Percentiles rank a stretch among this genome's conserved stretches.
Evolutionary conservation across 2,329 filamentous ascomycete genomes (phyloP).

Genomic region (Shiraia sp.): DNA sequence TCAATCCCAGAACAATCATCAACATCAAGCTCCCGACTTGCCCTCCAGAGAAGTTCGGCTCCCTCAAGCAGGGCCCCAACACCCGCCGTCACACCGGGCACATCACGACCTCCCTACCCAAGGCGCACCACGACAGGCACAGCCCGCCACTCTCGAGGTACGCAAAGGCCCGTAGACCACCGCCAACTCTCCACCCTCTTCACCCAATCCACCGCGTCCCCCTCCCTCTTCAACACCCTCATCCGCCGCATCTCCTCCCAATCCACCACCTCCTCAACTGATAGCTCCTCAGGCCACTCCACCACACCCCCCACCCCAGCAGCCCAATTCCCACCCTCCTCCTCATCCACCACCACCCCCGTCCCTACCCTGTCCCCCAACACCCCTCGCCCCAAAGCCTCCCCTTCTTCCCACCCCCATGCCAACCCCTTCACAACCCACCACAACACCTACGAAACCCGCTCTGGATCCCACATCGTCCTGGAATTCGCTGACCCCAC

Average conservation of each 20-base stretch:
- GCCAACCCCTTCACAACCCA: too few species aligned
- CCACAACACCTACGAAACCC: conserved; percentile 19
- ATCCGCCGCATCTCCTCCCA: conserved; percentile 1
- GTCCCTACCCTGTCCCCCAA: not conserved
- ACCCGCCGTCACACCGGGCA: conserved; percentile 3
- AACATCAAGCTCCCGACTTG: too few species aligned
- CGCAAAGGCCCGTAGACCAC: conserved; percentile 2
- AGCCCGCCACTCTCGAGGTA: conserved; percentile 19
- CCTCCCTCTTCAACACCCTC: conserved; percentile 4
- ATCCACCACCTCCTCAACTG: conserved; percentile 3
- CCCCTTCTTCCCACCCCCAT: too few species aligned
- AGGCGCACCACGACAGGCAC: conserved; percentile 1
- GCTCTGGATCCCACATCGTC: conserved; percentile 16
- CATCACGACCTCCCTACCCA: not conserved
- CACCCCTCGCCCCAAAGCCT: too few species aligned
- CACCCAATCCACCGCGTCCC: not conserved
- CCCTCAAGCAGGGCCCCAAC: conserved; percentile 6
- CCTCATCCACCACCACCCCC: not conserved
- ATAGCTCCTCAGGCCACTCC: conserved; percentile 17
- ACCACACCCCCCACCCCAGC: conserved; percentile 6
- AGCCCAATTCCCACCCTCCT: not conserved
- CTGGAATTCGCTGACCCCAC: conserved; percentile 30
- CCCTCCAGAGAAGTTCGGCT: too few species aligned
- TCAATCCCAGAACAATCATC: not conserved
- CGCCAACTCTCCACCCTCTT: conserved; percentile 3